A percentile compares a stretch with the other conserved stretches of the same genome.
These are phyloP conservation scores for Centrapalus pauciflorus DNA, from an alignment of 129 eudicot genomes.

Conservation along the genomic window DNA sequence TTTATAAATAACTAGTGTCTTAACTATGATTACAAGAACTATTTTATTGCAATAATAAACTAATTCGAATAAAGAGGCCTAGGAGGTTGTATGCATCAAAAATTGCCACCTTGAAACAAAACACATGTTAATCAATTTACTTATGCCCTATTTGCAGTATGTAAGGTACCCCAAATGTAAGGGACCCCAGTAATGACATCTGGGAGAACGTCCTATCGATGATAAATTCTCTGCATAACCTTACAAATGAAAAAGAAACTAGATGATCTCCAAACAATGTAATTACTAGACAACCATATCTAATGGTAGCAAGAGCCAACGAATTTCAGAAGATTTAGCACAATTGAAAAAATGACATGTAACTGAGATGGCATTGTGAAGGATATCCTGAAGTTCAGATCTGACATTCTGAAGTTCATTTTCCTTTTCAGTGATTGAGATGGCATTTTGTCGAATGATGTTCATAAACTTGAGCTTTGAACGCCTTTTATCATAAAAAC, in stretches of 20 bases:
- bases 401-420: conserved; percentile 55
- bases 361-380: conserved; percentile 19
- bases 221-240: no score
- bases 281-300: no score
- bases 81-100: no score
- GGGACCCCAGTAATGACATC: background rate
- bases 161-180: background rate
- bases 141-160: background rate
- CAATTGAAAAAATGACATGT: background rate
- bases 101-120: no score
- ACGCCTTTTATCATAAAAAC: conserved; percentile 88
- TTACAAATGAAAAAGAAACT: no score
- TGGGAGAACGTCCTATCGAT: no score
- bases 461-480: conserved; percentile 88
- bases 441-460: conserved; percentile 55
- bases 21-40: no score
- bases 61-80: no score
- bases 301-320: background rate
- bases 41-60: no score
- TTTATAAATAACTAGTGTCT: no score
- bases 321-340: background rate
- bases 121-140: background rate
- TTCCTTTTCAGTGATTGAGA: conserved; percentile 51
- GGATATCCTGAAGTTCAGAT: conserved; percentile 81
- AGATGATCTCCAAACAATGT: no score